phyloP scores from a whole-genome alignment of 495 filamentous ascomycete genomes.

The Neurospora sp. region DNA sequence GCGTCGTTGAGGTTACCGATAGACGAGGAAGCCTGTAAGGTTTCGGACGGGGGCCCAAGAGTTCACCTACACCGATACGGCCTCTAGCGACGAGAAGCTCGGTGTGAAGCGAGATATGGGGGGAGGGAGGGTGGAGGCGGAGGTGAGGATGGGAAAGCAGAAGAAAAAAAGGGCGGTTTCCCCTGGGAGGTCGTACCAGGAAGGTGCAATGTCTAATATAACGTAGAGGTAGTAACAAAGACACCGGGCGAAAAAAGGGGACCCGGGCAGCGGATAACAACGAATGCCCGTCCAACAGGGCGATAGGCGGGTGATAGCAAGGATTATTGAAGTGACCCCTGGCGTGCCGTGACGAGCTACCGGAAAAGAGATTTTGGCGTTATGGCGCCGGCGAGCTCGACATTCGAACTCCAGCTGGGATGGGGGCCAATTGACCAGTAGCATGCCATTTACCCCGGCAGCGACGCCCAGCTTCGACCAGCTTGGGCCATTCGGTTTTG shows the following conservation, averaged over 20 bases:
- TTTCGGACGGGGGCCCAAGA: neutral
- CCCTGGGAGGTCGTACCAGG: neutral
- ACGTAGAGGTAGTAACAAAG: neutral
- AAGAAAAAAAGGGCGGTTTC: conserved; percentile 1
- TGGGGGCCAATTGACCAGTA: neutral
- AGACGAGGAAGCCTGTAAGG: neutral
- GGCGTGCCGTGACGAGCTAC: neutral
- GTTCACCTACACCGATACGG: neutral
- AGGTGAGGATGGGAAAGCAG: neutral
- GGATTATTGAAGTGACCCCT: neutral
- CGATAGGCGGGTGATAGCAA: neutral
- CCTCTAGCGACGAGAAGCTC: neutral
- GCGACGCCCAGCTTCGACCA: neutral
- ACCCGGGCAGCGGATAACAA: neutral
- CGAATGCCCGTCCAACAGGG: neutral
- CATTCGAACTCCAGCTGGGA: neutral
- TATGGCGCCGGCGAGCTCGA: neutral
- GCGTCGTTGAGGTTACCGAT: conserved; percentile 1
- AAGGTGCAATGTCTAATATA: neutral
- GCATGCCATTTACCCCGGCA: neutral
- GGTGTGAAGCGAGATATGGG: neutral
- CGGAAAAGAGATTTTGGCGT: neutral
- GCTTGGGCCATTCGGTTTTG: neutral
- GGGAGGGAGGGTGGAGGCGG: neutral
- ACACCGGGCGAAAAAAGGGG: neutral